Conservation (phyloP, 805 yeast genomes). For the Ogataea wickerhamii region DNA sequence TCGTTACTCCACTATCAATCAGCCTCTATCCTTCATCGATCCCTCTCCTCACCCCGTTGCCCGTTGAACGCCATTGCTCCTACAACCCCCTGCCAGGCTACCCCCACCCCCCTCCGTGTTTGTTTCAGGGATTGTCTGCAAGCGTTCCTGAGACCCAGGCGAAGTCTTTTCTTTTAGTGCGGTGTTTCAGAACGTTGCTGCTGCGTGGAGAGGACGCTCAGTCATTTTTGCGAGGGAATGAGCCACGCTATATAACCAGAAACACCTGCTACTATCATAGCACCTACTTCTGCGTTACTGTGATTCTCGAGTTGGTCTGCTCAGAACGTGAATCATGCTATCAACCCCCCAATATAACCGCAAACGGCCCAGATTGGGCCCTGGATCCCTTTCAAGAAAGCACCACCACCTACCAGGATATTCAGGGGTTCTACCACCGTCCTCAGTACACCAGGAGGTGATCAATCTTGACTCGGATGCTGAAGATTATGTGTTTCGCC, state of each 20-base stretch:
- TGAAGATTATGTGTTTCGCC: conserved; percentile 32
- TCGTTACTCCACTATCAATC: background rate
- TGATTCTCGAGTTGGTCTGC: too few relatives aligned
- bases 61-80: background rate
- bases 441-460: conserved; percentile 24
- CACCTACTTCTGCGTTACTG: background rate
- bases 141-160: background rate
- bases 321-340: background rate
- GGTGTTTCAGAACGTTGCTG: conserved; percentile 1
- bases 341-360: background rate
- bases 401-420: background rate
- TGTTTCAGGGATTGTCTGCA: conserved; percentile 1
- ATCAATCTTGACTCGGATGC: conserved; percentile 41
- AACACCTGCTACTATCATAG: background rate
- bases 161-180: background rate
- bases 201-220: background rate
- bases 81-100: background rate
- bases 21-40: background rate
- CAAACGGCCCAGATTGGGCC: conserved; percentile 1
- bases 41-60: background rate
- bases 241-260: background rate
- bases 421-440: background rate
- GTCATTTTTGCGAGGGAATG: background rate
- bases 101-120: conserved; percentile 1
- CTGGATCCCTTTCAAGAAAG: background rate